These are phyloP conservation scores for Coemansia sp. DNA, from an alignment of 192 early-diverging fungal species.

Conservation along the genomic window DNA sequence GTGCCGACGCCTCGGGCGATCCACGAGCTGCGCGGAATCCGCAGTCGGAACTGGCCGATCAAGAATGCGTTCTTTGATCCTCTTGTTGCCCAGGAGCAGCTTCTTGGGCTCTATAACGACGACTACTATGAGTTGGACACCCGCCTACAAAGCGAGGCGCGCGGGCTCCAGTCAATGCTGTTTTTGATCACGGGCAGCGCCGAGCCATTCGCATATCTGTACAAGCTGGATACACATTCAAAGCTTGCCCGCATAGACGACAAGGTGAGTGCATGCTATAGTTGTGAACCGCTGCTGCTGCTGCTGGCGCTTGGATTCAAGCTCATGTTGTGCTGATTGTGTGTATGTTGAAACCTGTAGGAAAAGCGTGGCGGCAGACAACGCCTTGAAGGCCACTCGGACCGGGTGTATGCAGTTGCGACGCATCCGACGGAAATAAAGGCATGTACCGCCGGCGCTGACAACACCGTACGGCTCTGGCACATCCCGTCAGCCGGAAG, in stretches of 20 bases:
- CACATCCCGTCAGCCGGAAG: constrained; percentile 50
- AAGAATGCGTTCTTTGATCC: constrained; percentile 76
- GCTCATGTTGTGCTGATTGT: constrained; percentile 4
- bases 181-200: constrained; percentile 67
- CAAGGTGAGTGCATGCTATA: constrained; percentile 32
- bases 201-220: constrained; percentile 68
- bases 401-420: constrained; percentile 87
- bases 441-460: constrained; percentile 51
- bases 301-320: background rate
- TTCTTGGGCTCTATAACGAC: constrained; percentile 45
- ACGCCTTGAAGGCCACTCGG: constrained; percentile 87
- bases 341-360: constrained; percentile 17
- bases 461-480: constrained; percentile 49
- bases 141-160: constrained; percentile 49
- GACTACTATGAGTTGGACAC: constrained; percentile 54
- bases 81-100: constrained; percentile 45
- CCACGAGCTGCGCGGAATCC: constrained; percentile 85
- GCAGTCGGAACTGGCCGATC: constrained; percentile 95
- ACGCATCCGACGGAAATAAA: constrained; percentile 86
- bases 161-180: constrained; percentile 47
- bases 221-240: constrained; percentile 48
- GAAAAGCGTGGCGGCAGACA: constrained; percentile 57
- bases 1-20: constrained; percentile 66
- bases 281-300: too few relatives aligned
- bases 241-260: constrained; percentile 44